A percentile compares a stretch with the other conserved stretches of the same genome.
phyloP scores from a whole-genome alignment of 1,284 basidiomycete species.

The Cutaneotrichosporon mucoides region DNA sequence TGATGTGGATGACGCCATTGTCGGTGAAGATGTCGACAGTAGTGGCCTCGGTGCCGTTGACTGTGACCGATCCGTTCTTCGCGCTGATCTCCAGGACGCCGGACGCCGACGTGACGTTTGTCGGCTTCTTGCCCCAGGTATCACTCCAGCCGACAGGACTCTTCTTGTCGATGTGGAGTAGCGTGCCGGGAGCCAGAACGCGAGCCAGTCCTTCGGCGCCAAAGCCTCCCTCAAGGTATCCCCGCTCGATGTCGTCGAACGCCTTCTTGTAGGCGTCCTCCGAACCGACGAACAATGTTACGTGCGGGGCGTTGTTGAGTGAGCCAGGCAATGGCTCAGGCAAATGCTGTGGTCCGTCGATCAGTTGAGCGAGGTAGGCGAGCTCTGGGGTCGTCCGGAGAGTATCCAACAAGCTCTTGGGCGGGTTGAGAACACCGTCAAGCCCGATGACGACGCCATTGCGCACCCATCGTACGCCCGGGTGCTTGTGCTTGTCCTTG shows the following conservation, averaged over 20 bases:
- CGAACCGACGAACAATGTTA: constrained; percentile 86
- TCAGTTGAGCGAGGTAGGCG: constrained; percentile 59
- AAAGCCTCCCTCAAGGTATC: constrained; percentile 81
- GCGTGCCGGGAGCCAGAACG: constrained; percentile 73
- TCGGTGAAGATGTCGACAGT: constrained; percentile 80
- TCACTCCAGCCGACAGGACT: constrained; percentile 39
- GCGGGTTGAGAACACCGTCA: constrained; percentile 69
- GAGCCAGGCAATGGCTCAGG: constrained; percentile 58
- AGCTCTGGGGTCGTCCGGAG: constrained; percentile 61
- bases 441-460: constrained; percentile 80
- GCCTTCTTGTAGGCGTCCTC: constrained; percentile 69
- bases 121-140: constrained; percentile 29
- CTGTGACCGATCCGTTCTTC: constrained; percentile 56
- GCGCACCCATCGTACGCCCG: constrained; percentile 52
- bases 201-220: constrained; percentile 70
- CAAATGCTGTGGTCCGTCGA: constrained; percentile 60
- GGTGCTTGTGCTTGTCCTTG: constrained; percentile 25
- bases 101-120: constrained; percentile 47
- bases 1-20: constrained; percentile 88
- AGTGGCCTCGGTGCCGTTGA: constrained; percentile 63
- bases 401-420: constrained; percentile 62
- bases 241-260: constrained; percentile 63
- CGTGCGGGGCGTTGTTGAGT: constrained; percentile 55
- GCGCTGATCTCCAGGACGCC: constrained; percentile 64
- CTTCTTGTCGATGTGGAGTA: constrained; percentile 48